Conservation (phyloP, 2,329 filamentous ascomycete species). For the Diaporthe caulivora region DNA sequence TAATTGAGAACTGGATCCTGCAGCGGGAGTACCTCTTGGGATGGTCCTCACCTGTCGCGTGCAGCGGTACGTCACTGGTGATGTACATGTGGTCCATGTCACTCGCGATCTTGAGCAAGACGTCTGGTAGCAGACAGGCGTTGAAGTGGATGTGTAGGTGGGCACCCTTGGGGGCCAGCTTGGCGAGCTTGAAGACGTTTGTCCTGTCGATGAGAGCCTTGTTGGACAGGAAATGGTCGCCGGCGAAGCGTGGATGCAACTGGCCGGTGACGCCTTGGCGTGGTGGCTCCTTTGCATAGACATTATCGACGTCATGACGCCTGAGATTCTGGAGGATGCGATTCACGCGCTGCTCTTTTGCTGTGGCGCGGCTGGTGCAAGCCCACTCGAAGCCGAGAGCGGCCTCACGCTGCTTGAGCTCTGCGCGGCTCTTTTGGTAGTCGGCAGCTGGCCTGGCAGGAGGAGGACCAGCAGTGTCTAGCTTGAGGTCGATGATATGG, state of each 20-base stretch:
- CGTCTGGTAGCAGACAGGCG: slow-evolving; percentile 73
- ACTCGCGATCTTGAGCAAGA: slow-evolving; percentile 68
- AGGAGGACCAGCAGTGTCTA: not conserved
- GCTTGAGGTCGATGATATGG: slow-evolving; percentile 30
- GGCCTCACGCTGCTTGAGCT: slow-evolving; percentile 50
- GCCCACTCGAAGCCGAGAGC: slow-evolving; percentile 56
- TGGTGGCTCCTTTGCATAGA: slow-evolving; percentile 52
- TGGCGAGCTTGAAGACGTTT: slow-evolving; percentile 67
- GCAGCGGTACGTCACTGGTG: slow-evolving; percentile 68
- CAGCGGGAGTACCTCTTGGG: slow-evolving; percentile 56
- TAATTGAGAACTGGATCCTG: slow-evolving; percentile 73
- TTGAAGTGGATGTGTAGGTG: slow-evolving; percentile 85
- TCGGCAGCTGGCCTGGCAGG: slow-evolving; percentile 35
- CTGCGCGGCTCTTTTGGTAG: slow-evolving; percentile 50
- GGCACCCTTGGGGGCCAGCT: slow-evolving; percentile 75
- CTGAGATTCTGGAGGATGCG: slow-evolving; percentile 55
- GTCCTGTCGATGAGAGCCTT: slow-evolving; percentile 67
- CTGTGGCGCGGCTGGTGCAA: slow-evolving; percentile 49
- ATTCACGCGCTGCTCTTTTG: slow-evolving; percentile 54
- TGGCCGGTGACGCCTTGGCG: slow-evolving; percentile 57
- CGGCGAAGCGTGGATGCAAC: slow-evolving; percentile 58
- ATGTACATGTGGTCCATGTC: slow-evolving; percentile 77
- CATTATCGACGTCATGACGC: slow-evolving; percentile 48
- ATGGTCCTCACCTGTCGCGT: slow-evolving; percentile 48
- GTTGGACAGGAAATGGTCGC: slow-evolving; percentile 72